These are phyloP conservation scores for Scleroderma citrinum DNA, from an alignment of 768 basidiomycete species.

Conservation along the genomic window DNA sequence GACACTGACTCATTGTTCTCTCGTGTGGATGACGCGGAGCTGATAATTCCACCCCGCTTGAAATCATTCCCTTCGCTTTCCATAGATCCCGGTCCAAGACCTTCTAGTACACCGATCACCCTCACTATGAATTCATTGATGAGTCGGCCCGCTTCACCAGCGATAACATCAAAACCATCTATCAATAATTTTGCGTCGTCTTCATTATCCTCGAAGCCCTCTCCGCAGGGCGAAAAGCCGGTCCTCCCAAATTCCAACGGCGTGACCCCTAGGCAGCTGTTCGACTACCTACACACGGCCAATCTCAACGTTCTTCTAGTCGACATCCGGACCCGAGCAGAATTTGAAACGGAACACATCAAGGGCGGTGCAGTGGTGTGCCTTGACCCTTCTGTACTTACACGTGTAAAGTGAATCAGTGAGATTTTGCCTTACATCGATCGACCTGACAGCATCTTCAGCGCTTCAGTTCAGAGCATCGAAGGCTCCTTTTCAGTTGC, in stretches of 20 bases:
- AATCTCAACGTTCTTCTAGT: slow-evolving; percentile 64
- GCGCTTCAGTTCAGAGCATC: slow-evolving; percentile 59
- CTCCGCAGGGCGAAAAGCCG: slow-evolving; percentile 29
- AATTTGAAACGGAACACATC: slow-evolving; percentile 73
- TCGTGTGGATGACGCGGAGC: slow-evolving; percentile 27
- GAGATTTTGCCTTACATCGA: neutral
- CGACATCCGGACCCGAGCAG: slow-evolving; percentile 75
- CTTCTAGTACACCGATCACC: slow-evolving; percentile 67
- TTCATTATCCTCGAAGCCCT: slow-evolving; percentile 26
- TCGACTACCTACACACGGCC: slow-evolving; percentile 46
- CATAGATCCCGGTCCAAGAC: slow-evolving; percentile 47
- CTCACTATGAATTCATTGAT: slow-evolving; percentile 48
- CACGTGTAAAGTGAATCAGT: slow-evolving; percentile 54
- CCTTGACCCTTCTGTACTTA: slow-evolving; percentile 75
- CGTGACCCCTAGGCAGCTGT: slow-evolving; percentile 53
- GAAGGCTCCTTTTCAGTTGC: slow-evolving; percentile 71
- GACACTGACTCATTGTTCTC: slow-evolving; percentile 15
- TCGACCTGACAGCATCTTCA: slow-evolving; percentile 26
- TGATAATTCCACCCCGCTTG: slow-evolving; percentile 24
- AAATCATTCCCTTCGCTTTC: slow-evolving; percentile 37
- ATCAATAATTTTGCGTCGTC: slow-evolving; percentile 31
- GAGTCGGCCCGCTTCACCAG: slow-evolving; percentile 61
- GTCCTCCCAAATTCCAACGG: slow-evolving; percentile 56
- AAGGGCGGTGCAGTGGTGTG: slow-evolving; percentile 66
- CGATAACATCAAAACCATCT: slow-evolving; percentile 39